Base-by-base conservation (phyloP, 2,329 filamentous ascomycete genomes). In the Aspergillus amoenus region DNA sequence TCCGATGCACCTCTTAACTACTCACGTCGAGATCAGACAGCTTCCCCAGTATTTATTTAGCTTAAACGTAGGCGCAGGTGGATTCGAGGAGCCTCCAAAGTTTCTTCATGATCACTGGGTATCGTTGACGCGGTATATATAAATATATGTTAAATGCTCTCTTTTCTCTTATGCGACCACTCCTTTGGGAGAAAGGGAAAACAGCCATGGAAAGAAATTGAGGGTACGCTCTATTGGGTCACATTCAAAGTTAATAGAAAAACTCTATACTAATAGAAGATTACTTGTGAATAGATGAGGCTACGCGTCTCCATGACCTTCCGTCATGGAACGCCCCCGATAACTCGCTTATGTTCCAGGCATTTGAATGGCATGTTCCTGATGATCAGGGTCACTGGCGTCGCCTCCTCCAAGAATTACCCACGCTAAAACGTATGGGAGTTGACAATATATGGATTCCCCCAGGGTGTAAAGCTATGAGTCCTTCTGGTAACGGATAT, bases 281-380 rank as follows among this genome's bases (percentile, higher is more conserved):
- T 37, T 37, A n/a, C 15, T 6, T 37, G 34, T 32, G 44, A 27
- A 24, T 49, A 71, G 68, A 70, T 18, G 53, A 61, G 22, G 64
- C 64, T 21, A 57, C 63, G 27, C 24, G 63, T 39, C 59, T 66
- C n/a, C 65, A 70, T 52, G 59, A 70, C 37, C 51, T 63, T 9
- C 58, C 65, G 37, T 71, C 71, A 60, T 73, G 71, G 71, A 59
- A 64, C 47, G 63, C 66, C 4, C 63, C 68, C 9, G 69, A 74
- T 44, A 75, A 75, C 46, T 45, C 57, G 15, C 82, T 84, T 51
- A 83, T 90, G 74, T 81, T 90, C 63, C 87, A 90, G 71, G 84
- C 79, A 12, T 90, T 89, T 68, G 88, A 91, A 75, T 91, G 88
- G 88, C 86, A 90, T 67, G 79, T 85, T 4, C 85, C 86, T 2